Evolutionary conservation across 2,329 filamentous ascomycete genomes (phyloP).

Genomic region (Xylariaceae sp.): DNA sequence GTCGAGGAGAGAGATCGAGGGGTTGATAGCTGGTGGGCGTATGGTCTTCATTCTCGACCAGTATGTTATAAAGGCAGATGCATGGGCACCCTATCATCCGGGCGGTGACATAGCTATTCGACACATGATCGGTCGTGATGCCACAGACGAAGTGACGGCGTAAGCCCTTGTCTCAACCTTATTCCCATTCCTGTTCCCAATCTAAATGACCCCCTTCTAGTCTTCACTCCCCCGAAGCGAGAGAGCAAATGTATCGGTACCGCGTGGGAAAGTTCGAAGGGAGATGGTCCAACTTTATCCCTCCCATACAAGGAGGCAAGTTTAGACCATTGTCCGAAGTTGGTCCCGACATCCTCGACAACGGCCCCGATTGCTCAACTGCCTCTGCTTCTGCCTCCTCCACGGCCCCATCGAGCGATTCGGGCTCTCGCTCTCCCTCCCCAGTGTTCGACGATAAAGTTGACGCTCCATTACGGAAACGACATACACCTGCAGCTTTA

Average conservation of each 20-base stretch:
- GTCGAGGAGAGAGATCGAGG: conserved; percentile 74
- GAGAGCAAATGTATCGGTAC: conserved; percentile 78
- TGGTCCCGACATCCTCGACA: conserved; percentile 45
- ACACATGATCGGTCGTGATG: conserved; percentile 94
- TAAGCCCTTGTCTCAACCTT: conserved; percentile 56
- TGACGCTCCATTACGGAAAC: conserved; percentile 42
- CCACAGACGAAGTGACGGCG: conserved; percentile 92
- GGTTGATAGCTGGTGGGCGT: conserved; percentile 80
- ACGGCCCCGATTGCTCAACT: conserved; percentile 47
- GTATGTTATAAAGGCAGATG: conserved; percentile 84
- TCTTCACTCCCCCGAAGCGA: conserved; percentile 81
- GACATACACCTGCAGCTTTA: conserved; percentile 32
- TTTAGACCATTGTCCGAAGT: conserved; percentile 62
- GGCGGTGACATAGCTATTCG: conserved; percentile 89
- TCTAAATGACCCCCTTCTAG: conserved; percentile 52
- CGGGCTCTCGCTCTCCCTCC: conserved; percentile 60
- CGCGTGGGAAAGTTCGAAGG: conserved; percentile 84
- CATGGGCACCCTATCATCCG: conserved; percentile 89
- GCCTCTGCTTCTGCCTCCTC: conserved; percentile 16
- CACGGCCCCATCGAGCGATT: conserved; percentile 53
- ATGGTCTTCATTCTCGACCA: conserved; percentile 82
- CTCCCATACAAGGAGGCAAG: conserved; percentile 88
- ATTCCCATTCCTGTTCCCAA: conserved; percentile 23
- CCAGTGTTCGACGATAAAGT: conserved; percentile 59
- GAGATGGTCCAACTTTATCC: conserved; percentile 84